Evolutionary conservation across 768 basidiomycete species (phyloP).

Genomic region (Termitomyces sp.): DNA sequence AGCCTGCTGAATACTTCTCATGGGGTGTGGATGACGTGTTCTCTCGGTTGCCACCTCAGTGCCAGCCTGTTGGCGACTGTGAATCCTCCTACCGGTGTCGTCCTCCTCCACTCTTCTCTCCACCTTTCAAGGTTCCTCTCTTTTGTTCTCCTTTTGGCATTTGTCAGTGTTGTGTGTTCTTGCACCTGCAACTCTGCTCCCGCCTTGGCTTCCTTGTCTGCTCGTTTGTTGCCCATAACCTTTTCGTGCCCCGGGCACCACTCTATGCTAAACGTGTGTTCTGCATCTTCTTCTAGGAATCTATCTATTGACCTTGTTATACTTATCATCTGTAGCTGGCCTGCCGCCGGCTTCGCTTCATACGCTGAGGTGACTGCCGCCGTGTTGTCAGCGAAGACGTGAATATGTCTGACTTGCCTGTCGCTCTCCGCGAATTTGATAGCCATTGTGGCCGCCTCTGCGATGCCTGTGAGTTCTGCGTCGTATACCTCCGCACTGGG

Average conservation of each 20-base stretch:
- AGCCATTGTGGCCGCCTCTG: too few species aligned
- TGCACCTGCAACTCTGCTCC: not conserved
- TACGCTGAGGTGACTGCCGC: too few species aligned
- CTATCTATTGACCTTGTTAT: too few species aligned
- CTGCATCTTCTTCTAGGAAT: too few species aligned
- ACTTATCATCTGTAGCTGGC: too few species aligned
- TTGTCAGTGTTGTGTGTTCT: not conserved
- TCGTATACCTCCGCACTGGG: not conserved
- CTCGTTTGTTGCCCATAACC: too few species aligned
- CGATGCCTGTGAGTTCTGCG: too few species aligned
- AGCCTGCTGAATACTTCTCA: not conserved
- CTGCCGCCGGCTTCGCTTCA: too few species aligned
- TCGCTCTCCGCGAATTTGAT: not conserved
- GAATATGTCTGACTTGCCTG: too few species aligned
- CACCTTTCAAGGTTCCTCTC: not conserved
- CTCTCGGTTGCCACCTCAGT: not conserved
- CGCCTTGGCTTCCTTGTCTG: not conserved
- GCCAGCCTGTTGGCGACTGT: not conserved
- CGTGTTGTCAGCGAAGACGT: too few species aligned
- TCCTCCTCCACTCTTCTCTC: not conserved
- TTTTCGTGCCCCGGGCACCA: too few species aligned
- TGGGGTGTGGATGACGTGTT: not conserved
- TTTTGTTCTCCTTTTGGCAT: not conserved
- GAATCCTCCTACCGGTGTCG: not conserved
- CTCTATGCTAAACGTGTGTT: too few species aligned